Evolutionary conservation across 139 green algal genomes (phyloP).

Genomic region (Closterium sp.): DNA sequence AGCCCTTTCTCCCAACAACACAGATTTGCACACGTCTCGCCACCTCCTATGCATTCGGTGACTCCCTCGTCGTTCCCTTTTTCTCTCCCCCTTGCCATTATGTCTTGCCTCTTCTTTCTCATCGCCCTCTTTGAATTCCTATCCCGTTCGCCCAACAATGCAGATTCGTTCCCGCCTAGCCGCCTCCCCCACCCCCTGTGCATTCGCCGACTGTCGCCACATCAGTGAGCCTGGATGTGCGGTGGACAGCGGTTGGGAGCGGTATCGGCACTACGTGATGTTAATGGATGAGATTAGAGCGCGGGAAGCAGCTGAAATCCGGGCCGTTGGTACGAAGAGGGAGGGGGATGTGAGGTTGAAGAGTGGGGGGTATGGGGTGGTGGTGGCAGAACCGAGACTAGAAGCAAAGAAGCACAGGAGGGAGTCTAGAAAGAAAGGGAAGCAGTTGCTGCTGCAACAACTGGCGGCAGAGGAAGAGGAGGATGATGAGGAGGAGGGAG

Average conservation of each 20-base stretch:
- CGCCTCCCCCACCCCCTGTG: no score
- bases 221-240: slow-evolving; percentile 81
- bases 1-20: no score
- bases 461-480: no score
- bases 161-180: no score
- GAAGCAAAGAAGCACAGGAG: slow-evolving; percentile 37
- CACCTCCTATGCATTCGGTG: no score
- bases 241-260: slow-evolving; percentile 67
- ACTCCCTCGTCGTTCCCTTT: no score
- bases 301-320: slow-evolving; percentile 32
- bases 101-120: no score
- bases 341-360: slow-evolving; percentile 35
- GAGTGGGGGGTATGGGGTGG: slow-evolving; percentile 7
- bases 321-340: slow-evolving; percentile 29
- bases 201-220: slow-evolving; percentile 57
- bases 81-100: no score
- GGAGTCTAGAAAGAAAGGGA: slow-evolving; percentile 13
- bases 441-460: not conserved
- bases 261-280: slow-evolving; percentile 71
- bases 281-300: slow-evolving; percentile 54
- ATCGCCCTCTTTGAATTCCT: no score
- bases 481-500: no score
- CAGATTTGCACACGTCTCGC: no score
- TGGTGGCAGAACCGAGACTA: slow-evolving; percentile 30
- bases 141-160: no score